Conservation (phyloP, 2,329 filamentous ascomycete genomes). For the Helotiales sp. region DNA sequence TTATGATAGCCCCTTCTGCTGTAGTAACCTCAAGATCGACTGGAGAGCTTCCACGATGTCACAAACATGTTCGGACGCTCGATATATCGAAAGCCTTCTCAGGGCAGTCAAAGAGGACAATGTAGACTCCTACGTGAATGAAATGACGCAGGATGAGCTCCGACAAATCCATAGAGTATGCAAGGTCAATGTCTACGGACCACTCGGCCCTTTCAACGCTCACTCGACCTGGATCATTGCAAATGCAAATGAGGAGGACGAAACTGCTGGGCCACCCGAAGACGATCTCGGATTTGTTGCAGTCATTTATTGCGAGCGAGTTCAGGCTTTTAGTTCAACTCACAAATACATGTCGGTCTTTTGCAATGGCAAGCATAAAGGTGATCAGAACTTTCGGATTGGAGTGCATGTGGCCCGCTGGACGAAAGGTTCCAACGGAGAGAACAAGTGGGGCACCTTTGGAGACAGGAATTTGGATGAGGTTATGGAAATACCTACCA, state of each 20-base stretch:
- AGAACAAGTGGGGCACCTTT: neutral
- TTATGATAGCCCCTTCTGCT: neutral
- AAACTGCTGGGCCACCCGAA: neutral
- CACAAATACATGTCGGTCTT: neutral
- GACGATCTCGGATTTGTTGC: neutral
- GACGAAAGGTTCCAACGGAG: neutral
- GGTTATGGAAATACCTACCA: neutral
- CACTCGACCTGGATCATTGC: neutral
- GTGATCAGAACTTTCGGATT: neutral
- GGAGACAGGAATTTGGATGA: neutral
- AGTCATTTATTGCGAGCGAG: neutral
- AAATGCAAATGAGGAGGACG: neutral
- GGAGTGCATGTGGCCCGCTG: neutral
- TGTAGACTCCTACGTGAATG: neutral
- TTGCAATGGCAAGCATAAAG: neutral
- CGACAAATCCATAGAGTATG: neutral
- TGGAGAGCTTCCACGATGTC: neutral
- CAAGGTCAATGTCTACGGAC: neutral
- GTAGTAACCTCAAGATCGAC: neutral
- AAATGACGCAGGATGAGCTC: neutral
- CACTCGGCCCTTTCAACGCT: neutral
- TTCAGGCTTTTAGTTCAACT: neutral
- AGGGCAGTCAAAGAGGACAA: neutral
- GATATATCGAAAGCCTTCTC: neutral
- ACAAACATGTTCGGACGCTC: neutral